Base-by-base conservation (phyloP, 306 rosid genomes). In the Cercis canadensis region DNA sequence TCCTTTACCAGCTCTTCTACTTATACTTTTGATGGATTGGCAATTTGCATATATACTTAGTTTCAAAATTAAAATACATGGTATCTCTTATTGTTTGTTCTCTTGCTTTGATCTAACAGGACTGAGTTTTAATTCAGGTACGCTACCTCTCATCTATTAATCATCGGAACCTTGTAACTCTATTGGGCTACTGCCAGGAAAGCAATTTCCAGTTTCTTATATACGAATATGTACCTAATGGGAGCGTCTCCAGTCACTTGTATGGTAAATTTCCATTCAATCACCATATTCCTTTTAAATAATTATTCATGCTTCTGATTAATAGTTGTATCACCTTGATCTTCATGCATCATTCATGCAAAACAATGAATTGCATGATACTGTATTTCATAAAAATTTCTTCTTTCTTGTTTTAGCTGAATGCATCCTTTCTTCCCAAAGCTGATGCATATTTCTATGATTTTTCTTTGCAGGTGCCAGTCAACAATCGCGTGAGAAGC, bases 131-230 rank as follows among this genome's bases (percentile, higher is more conserved):
- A 57, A 76, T 79, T 56, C 85, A 92, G 98, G 98, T 88, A 75
- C 92, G 78, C 57, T 88, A 85, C 80, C 96, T 92, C 65, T 80
- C 98, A 40, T 72, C 96, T 12, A 87, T 90, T 78, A 91, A 76
- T 11, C 97, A 92, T 62, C 84, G 87, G 77, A 90, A 92, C 77
- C 80, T 92, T 17, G 98, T 90, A 21, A 75, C 71, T 85, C 97
- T 90, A n/a, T 61, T 92, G 72, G 98, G 98, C 40, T 92, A 92
- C 80, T 92, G 98, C 81, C 98, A 90, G 83, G 98, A 92, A 81
- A 88, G 77, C 76, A 85, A 79, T 75, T 83, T 82, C 1, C 98
- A 92, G 87, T 84, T 88, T 84, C 98, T 92, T 68, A 69, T 92
- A 66, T 90, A 90, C 3, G 98, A 92, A 76, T 85, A 92, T 24